Evolutionary conservation across 768 basidiomycete species (phyloP).

Genomic region (Leccinum disarticulatum): DNA sequence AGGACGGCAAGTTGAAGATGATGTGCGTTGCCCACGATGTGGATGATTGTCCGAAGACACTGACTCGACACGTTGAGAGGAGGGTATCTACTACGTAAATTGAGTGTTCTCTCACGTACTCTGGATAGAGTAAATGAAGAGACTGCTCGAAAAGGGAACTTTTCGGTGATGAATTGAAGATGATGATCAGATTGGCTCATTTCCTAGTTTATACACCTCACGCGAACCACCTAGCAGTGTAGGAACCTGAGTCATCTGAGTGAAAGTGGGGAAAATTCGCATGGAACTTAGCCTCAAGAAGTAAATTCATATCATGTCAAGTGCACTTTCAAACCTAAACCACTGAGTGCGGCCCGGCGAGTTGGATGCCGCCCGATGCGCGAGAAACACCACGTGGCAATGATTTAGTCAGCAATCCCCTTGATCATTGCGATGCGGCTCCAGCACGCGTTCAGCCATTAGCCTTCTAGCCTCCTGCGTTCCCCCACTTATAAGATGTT

Average conservation of each 20-base stretch:
- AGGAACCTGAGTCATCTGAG: not conserved
- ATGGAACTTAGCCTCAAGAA: not conserved
- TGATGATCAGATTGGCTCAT: not conserved
- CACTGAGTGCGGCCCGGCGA: no score
- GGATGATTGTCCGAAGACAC: not conserved
- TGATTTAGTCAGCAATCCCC: constrained; percentile 10
- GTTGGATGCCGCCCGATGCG: not conserved
- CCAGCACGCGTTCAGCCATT: no score
- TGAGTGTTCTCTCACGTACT: not conserved
- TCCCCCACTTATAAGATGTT: constrained; percentile 18
- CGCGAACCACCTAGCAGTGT: not conserved
- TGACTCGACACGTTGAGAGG: not conserved
- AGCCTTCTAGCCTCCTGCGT: not conserved
- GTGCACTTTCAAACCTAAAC: no score
- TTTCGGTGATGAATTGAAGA: not conserved
- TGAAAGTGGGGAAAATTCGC: not conserved
- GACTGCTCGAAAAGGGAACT: not conserved
- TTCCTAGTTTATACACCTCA: not conserved
- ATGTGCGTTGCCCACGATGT: not conserved
- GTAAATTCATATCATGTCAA: not conserved
- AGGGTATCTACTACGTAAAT: no score
- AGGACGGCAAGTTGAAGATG: not conserved
- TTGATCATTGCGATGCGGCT: not conserved
- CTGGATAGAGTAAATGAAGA: not conserved
- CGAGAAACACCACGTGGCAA: not conserved